Conservation (phyloP, 2,329 filamentous ascomycete species). For the Chaetothyriales sp. region DNA sequence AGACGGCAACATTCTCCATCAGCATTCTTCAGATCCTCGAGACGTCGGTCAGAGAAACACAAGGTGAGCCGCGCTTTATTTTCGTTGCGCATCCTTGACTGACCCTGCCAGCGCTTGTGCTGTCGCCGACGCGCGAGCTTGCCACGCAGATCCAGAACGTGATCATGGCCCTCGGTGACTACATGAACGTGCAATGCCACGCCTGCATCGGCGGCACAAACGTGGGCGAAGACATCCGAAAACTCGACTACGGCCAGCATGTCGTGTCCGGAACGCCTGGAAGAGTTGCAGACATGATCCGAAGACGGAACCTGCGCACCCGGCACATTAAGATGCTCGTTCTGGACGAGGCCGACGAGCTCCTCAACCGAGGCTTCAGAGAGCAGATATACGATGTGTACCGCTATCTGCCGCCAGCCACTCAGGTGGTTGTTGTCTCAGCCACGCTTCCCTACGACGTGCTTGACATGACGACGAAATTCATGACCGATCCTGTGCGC, state of each 20-base stretch:
- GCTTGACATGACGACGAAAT: conserved; percentile 97
- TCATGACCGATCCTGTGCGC: conserved; percentile 96
- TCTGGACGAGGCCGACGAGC: conserved; percentile 60
- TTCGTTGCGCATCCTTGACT: conserved; percentile 4
- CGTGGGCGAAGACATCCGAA: conserved; percentile 92
- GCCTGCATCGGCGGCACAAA: conserved; percentile 97
- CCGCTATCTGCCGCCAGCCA: conserved; percentile 87
- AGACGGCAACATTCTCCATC: conserved; percentile 92
- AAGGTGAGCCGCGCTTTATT: conserved; percentile 34
- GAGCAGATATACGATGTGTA: conserved; percentile 99
- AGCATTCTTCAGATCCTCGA: conserved; percentile 94
- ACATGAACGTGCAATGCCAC: conserved; percentile 99
- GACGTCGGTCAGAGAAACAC: conserved; percentile 78
- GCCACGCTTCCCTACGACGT: conserved; percentile 96
- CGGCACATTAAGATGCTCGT: conserved; percentile 67
- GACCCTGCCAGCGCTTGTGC: conserved; percentile 52
- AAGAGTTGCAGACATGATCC: conserved; percentile 76
- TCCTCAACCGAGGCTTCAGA: conserved; percentile 84
- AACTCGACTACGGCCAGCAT: conserved; percentile 93
- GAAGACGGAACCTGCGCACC: conserved; percentile 55
- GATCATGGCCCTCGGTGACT: conserved; percentile 98
- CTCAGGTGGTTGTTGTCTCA: conserved; percentile 95
- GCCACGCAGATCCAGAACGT: conserved; percentile 98
- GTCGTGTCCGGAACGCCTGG: conserved; percentile 97
- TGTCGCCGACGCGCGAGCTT: conserved; percentile 90